phyloP scores from a whole-genome alignment of 306 rosid genomes.

The Acacia acuminata region DNA sequence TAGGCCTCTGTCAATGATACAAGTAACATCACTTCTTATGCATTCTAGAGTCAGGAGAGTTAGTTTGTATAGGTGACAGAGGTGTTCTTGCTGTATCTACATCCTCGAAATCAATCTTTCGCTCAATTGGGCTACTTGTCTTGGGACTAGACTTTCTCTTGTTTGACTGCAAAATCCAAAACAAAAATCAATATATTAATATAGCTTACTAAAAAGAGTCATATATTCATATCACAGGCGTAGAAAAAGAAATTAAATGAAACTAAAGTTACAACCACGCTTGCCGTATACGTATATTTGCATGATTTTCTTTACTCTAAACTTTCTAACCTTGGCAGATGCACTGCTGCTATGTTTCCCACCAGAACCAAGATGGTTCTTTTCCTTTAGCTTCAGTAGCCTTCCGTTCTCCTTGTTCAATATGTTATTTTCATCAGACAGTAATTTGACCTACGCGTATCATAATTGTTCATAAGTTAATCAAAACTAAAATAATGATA shows the following conservation, averaged over 20 bases:
- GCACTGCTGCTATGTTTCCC: slow-evolving; percentile 61
- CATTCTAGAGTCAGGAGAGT: slow-evolving; percentile 72
- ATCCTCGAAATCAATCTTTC: slow-evolving; percentile 63
- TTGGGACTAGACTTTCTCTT: slow-evolving; percentile 73
- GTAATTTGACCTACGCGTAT: slow-evolving; percentile 62
- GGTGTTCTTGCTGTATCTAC: slow-evolving; percentile 62
- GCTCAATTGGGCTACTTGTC: slow-evolving; percentile 56
- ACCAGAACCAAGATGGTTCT: slow-evolving; percentile 49
- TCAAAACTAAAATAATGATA: slow-evolving; percentile 20
- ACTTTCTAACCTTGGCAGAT: slow-evolving; percentile 70
- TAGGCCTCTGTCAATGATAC: slow-evolving; percentile 7
- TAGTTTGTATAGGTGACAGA: slow-evolving; percentile 69
- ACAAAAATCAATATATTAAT: background rate
- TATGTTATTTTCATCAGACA: slow-evolving; percentile 67
- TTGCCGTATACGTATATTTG: background rate
- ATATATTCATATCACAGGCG: background rate
- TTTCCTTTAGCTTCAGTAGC: slow-evolving; percentile 57
- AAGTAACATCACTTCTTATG: slow-evolving; percentile 44
- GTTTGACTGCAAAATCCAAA: slow-evolving; percentile 66
- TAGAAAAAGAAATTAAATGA: slow-evolving; percentile 5
- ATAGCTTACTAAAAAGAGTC: background rate
- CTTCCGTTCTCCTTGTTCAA: slow-evolving; percentile 68
- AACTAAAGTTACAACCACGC: slow-evolving; percentile 1
- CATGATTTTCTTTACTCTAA: slow-evolving; percentile 2
- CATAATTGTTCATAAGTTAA: slow-evolving; percentile 26